Base-by-base conservation (phyloP, 2,329 filamentous ascomycete genomes). In the Colletotrichum gigasporum region DNA sequence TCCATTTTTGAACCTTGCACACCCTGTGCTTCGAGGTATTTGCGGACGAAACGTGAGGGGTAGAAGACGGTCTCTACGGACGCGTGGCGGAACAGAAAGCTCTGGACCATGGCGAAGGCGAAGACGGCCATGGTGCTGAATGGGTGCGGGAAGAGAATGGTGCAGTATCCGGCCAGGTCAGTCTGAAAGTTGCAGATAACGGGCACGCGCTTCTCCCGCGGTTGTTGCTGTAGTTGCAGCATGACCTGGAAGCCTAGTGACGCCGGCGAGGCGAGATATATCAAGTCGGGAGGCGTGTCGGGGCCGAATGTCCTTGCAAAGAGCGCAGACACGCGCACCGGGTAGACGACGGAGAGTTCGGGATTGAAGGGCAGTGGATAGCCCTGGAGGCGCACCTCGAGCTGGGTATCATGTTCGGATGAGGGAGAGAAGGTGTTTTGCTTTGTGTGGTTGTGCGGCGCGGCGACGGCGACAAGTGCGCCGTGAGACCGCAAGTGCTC, bases 151-250 rank as follows among this genome's bases (percentile, higher is more conserved):
- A 92, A 90, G n/a, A 92, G 78, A 52, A 92, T 90, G 50, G 85
- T 83, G 70, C 87, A 89, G 73, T 92, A 92, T 2, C 88, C 88
- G 0, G 88, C 86, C 9, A 92, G 78, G 71, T 92, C 90, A 1
- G 90, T 92, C 74, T 92, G 90, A 68, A 91, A 92, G 73, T 91
- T 92, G 72, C 89, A 85, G 42, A 91, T 80, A 2, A 90, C 79
- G 2, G 85, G 85, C 1, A 88, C 83, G 41, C 87, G 87, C 8
- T 80, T 79, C 30, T 84, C 78, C 20, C 73, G 74, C 12, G 81
- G 78, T 56, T 90, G 82, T 68, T 90, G 88, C 44, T 87, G 83
- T 52, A 91, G 77, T 72, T 91, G 89, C n/a, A 91, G 79, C 75
- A 92, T 83, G 57, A 91, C 85, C 67, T 92, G 90, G 69, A 92